Evolutionary conservation across 768 basidiomycete genomes (phyloP).

Genomic region (Suillus americanus): DNA sequence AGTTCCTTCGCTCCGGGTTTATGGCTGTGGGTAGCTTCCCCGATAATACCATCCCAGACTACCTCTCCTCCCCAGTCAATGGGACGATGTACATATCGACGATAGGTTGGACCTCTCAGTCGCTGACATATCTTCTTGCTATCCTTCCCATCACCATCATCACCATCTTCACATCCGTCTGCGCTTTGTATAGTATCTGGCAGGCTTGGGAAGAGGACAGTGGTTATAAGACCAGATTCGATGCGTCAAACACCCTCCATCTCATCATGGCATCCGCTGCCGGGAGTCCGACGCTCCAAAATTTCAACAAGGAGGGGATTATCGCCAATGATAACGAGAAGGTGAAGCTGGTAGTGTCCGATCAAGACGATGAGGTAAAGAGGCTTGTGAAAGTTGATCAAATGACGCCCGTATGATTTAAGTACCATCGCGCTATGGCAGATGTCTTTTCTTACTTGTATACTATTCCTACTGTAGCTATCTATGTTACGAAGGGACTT

Average conservation of each 20-base stretch:
- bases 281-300: neutral
- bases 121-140: neutral
- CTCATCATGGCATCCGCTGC: conserved; percentile 6
- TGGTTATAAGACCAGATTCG: no score
- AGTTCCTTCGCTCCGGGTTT: conserved; percentile 8
- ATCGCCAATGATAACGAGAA: neutral
- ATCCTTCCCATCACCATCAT: neutral
- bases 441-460: no score
- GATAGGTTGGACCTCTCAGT: conserved; percentile 1
- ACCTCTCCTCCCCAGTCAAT: no score
- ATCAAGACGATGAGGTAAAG: neutral
- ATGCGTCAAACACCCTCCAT: no score
- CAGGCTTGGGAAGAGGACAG: no score
- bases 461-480: no score
- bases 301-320: neutral
- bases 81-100: neutral
- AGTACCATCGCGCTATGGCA: no score
- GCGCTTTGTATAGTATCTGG: no score
- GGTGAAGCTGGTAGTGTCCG: neutral
- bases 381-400: neutral
- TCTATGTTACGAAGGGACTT: no score
- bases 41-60: no score
- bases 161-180: neutral
- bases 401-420: no score
- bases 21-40: neutral